A percentile compares a stretch with the other conserved stretches of the same genome.
phyloP scores from a whole-genome alignment of 495 filamentous ascomycete genomes.

The Neurospora sp. region DNA sequence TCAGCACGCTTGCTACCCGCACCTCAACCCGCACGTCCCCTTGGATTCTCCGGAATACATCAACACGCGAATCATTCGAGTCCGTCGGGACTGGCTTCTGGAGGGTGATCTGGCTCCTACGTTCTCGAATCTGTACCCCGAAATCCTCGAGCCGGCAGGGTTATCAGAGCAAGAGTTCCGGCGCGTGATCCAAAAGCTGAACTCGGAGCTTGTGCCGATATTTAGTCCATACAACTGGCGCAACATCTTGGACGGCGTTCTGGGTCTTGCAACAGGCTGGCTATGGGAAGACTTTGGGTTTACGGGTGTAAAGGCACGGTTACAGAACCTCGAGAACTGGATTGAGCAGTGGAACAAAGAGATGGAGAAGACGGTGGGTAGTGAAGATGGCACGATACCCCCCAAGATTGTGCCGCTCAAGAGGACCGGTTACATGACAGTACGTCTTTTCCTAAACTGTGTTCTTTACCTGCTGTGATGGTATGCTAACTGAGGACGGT shows the following conservation, averaged over 20 bases:
- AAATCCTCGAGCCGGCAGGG: conserved; percentile 78
- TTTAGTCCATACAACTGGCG: conserved; percentile 63
- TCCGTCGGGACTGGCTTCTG: conserved; percentile 82
- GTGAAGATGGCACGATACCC: conserved; percentile 41
- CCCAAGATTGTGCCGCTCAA: conserved; percentile 68
- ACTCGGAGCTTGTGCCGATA: conserved; percentile 56
- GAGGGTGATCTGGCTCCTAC: conserved; percentile 86
- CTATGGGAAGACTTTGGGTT: conserved; percentile 84
- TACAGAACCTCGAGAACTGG: conserved; percentile 60
- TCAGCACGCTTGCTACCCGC: conserved; percentile 83
- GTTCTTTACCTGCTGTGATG: neutral
- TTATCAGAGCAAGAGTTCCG: conserved; percentile 76
- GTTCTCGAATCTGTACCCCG: conserved; percentile 89
- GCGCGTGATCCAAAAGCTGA: conserved; percentile 64
- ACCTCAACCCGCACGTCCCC: conserved; percentile 87
- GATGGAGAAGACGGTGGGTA: conserved; percentile 41
- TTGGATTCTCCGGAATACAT: conserved; percentile 59
- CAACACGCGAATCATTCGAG: conserved; percentile 80
- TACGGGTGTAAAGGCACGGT: conserved; percentile 56
- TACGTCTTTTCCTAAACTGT: conserved; percentile 24
- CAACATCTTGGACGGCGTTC: conserved; percentile 63
- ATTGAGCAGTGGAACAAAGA: conserved; percentile 73
- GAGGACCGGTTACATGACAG: conserved; percentile 80
- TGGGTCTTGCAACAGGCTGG: conserved; percentile 81
- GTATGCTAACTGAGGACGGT: conserved; percentile 3